Base-by-base conservation (phyloP, 495 filamentous ascomycete species). In the Cudoniella acicularis region DNA sequence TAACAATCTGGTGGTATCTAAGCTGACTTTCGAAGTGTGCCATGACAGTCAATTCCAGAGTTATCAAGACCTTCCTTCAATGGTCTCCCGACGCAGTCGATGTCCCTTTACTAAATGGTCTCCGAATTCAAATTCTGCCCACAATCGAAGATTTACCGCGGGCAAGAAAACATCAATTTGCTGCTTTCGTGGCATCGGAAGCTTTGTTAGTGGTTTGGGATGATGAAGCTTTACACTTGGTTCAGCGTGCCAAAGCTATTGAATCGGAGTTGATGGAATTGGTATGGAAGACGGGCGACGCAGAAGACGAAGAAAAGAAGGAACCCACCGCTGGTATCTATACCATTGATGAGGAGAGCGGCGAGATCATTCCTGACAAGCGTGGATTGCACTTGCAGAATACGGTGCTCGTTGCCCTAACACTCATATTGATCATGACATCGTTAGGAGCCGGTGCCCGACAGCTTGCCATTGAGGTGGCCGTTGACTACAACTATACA, bases 21-120 rank as follows among this genome's bases (percentile, higher is more conserved):
- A 8, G 48, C 59, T 68, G 18, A 67, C 55, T 23, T 46, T 43
- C 2, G 9, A 64, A 89, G 85, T 84, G 79, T 65, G 87, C 87
- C n/a, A 90, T 90, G 86, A 91, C 88, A 8, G 81, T 91, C 51
- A 87, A 87, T 65, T 90, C 88, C 2, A 70, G 87, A 65, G 84
- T 90, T 40, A 87, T 91, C 72, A 87, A 87, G 74, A 85, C 83
- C 0, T 90, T 89, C 68, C 67, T 91, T 40, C 75, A 82, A 52
- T 89, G 83, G 82, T 84, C 84, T 17, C 84, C 87, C 8, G 84
- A 86, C 54, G 84, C 83, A 1, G 77, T 85, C 23, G 86, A 89
- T 54, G 88, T 91, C n/a, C 87, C 87, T 4, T 69, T 91, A 36
- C 82, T 81, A 70, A 88, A 90, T 66, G 88, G 87, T 49, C 78